phyloP scores from a whole-genome alignment of 257 asterid species.

The Nicotiana obtusifolia region DNA sequence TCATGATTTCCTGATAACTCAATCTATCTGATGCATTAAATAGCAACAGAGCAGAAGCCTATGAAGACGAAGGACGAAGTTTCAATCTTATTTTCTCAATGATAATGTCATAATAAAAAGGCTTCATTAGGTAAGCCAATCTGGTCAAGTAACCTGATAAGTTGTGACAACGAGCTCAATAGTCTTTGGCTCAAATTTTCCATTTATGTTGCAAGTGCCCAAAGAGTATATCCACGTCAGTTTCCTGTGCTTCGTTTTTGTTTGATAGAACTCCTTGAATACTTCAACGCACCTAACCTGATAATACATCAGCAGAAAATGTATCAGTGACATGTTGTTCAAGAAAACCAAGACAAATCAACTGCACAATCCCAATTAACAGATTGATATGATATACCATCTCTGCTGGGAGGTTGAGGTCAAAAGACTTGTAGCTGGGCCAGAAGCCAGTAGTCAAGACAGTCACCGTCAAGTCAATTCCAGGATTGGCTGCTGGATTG shows the following conservation, averaged over 20 bases:
- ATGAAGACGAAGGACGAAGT: conserved; percentile 7
- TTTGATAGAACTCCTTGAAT: conserved; percentile 89
- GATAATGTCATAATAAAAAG: neutral
- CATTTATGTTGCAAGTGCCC: conserved; percentile 94
- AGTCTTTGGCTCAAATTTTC: conserved; percentile 81
- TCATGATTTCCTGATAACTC: conserved; percentile 87
- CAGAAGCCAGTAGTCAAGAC: conserved; percentile 98
- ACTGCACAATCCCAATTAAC: neutral
- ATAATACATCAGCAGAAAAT: conserved; percentile 1
- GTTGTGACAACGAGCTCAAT: conserved; percentile 89
- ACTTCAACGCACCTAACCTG: conserved; percentile 96
- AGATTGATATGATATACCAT: conserved; percentile 46
- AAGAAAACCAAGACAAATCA: neutral
- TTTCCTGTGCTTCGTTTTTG: conserved; percentile 97
- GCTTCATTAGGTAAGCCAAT: conserved; percentile 1
- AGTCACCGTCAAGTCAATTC: conserved; percentile 92
- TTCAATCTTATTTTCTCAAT: conserved; percentile 3
- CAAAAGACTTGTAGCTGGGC: conserved; percentile 98
- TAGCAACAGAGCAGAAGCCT: conserved; percentile 88
- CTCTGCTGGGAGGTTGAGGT: conserved; percentile 93
- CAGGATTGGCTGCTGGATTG: conserved; percentile 69
- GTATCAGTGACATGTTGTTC: conserved; percentile 2
- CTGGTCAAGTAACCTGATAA: conserved; percentile 63
- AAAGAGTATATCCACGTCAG: conserved; percentile 91
- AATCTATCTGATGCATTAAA: conserved; percentile 83